Base-by-base conservation (phyloP, 2,329 filamentous ascomycete species). In the Fusarium sp. region DNA sequence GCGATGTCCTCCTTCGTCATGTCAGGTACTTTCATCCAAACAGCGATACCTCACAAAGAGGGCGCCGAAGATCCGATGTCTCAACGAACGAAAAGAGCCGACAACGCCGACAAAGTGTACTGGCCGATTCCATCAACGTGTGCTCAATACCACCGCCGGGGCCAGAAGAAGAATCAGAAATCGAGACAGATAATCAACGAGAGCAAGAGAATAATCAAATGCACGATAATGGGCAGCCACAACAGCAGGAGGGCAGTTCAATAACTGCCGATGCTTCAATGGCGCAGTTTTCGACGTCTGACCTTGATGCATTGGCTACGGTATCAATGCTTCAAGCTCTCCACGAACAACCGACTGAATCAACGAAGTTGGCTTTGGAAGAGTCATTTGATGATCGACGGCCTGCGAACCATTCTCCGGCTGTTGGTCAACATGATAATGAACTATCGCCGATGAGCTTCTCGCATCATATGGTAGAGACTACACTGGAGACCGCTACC, bases 1-100 rank as follows among this genome's bases (percentile, higher is more conserved):
- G 66, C 30, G 66, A 68, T 22, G 66, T 68, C 4, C 55, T 68
- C 5, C 32, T 52, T 15, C 54, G 66, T 1, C 66, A 68, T 20
- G 36, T 60, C 6, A 30, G 42, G n/a, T 41, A 62, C 18, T 63
- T 61, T 12, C 39, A 62, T 17, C 55, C 39, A 15, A 42, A 30
- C 10, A 57, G 30, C 9, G 28, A 24, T 6, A n/a, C 54, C 2
- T 42, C 38, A n/a, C 39, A 36, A 5, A 34, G 39, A 26, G 39
- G 34, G n/a, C 55, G 39, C n/a, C 34, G 39, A 20, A 17, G 59
- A 20, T 57, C 51, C 22, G n/a, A 57, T 28, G 51, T 26, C 8
- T 36, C 28, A 11, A 10, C 32, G 12, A 34, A 1, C 6, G 28
- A 57, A 6, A 48, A 57, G 24, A 26, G 14, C n/a, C 55, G 55